These are phyloP conservation scores for Rhynchospora pubera DNA, from an alignment of 176 grass and related monocot genomes.

Conservation along the genomic window DNA sequence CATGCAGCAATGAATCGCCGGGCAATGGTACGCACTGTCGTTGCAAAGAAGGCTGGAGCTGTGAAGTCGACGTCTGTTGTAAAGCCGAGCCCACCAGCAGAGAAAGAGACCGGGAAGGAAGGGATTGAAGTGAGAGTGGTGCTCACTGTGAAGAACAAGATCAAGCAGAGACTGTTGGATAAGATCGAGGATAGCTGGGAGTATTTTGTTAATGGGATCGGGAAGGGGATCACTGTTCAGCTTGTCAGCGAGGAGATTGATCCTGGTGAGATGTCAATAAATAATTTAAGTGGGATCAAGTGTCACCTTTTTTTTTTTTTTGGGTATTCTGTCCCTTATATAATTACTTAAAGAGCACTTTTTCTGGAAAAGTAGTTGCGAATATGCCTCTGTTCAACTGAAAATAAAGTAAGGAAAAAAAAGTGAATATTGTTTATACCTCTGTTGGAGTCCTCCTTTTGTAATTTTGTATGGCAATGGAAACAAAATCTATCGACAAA, in stretches of 20 bases:
- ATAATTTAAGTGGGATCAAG: background rate
- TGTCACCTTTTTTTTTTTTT: background rate
- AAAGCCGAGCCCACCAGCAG: background rate
- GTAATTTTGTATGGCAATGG: background rate
- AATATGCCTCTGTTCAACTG: background rate
- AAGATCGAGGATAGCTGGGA: conserved; percentile 35
- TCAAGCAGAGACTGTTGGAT: conserved; percentile 23
- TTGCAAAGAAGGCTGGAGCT: conserved; percentile 11
- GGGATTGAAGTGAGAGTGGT: conserved; percentile 27
- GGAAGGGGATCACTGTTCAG: conserved; percentile 37
- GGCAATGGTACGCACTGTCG: background rate
- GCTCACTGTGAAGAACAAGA: conserved; percentile 38
- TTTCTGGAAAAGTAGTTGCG: background rate
- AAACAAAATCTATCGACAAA: background rate
- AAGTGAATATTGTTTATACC: no score
- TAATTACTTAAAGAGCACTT: background rate
- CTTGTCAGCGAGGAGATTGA: conserved; percentile 37
- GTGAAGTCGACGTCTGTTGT: background rate
- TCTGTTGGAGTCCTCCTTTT: background rate
- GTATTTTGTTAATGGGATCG: conserved; percentile 40
- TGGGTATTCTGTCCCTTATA: background rate
- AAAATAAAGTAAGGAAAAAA: background rate
- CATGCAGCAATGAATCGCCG: background rate
- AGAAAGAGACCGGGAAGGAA: background rate
- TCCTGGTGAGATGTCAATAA: conserved; percentile 22